phyloP scores from a whole-genome alignment of 371 early-diverging fungal genomes.

The Chytridiales sp. region DNA sequence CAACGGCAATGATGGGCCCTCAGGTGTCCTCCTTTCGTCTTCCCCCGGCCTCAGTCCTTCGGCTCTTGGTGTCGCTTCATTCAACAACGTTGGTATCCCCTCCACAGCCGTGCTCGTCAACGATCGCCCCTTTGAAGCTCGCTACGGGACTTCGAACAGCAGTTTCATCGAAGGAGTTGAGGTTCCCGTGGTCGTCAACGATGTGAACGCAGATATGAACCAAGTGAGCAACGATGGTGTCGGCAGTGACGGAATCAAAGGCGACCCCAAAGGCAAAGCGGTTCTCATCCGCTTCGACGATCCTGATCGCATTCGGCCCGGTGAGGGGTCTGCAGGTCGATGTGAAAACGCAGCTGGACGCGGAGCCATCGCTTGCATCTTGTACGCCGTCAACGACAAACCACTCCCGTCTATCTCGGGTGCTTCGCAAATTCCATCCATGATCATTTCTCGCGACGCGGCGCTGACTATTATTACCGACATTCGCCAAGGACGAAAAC shows the following conservation, averaged over 20 bases:
- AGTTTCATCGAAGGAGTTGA: neutral
- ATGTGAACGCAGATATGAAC: conserved; percentile 4
- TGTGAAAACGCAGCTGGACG: conserved; percentile 14
- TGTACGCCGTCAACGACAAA: conserved; percentile 27
- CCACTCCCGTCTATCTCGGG: conserved; percentile 6
- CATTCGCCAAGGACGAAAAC: conserved; percentile 40
- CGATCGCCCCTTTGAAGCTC: neutral
- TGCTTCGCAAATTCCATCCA: conserved; percentile 9
- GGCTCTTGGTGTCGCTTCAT: neutral
- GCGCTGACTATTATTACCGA: conserved; percentile 26
- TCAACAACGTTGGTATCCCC: neutral
- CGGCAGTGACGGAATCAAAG: neutral
- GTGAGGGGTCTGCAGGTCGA: conserved; percentile 5
- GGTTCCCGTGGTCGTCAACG: conserved; percentile 4
- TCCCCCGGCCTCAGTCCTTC: conserved; percentile 7
- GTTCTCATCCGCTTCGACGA: conserved; percentile 14
- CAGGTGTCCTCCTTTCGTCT: conserved; percentile 18
- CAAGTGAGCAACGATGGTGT: neutral
- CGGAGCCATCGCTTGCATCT: conserved; percentile 28
- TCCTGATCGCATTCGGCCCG: neutral
- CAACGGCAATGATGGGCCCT: conserved; percentile 31
- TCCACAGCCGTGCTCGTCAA: neutral
- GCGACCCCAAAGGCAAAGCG: conserved; percentile 20
- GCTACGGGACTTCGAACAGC: conserved; percentile 7
- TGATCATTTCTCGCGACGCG: conserved; percentile 8